Evolutionary conservation across 805 yeast species (phyloP).

Genomic region (Metschnikowia arizonensis): DNA sequence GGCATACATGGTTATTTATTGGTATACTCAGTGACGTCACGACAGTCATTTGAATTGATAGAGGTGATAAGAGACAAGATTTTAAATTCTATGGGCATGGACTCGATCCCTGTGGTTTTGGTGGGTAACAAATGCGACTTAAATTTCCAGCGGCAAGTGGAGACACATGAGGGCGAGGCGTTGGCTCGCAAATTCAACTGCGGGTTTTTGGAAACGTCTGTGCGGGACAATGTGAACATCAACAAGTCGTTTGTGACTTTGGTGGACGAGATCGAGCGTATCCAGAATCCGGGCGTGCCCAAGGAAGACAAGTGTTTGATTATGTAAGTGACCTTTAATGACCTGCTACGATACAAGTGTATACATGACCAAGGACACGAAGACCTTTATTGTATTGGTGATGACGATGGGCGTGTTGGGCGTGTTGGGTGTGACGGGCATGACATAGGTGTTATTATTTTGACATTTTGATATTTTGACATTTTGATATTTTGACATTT

Average conservation of each 20-base stretch:
- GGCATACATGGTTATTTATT: conserved; percentile 82
- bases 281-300: conserved; percentile 49
- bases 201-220: conserved; percentile 47
- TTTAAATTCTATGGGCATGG: conserved; percentile 57
- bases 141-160: conserved; percentile 19
- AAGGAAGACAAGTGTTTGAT: conserved; percentile 50
- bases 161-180: conserved; percentile 29
- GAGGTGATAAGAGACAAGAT: conserved; percentile 79
- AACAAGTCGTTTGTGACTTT: conserved; percentile 55
- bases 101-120: conserved; percentile 45
- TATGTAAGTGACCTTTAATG: conserved; percentile 25
- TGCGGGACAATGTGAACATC: conserved; percentile 44
- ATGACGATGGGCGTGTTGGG: no score
- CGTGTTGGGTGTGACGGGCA: no score
- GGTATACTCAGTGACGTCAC: conserved; percentile 76
- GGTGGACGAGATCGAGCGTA: conserved; percentile 55
- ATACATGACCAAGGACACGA: neutral
- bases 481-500: no score
- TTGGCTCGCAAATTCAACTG: conserved; percentile 44
- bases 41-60: conserved; percentile 72
- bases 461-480: no score
- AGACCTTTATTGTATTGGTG: no score
- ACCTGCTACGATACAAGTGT: conserved; percentile 1
- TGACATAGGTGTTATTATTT: no score
- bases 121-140: conserved; percentile 21